A percentile compares a stretch with the other conserved stretches of the same genome.
phyloP scores from a whole-genome alignment of 1,284 basidiomycete species.

The Leccinum subspadiceum region DNA sequence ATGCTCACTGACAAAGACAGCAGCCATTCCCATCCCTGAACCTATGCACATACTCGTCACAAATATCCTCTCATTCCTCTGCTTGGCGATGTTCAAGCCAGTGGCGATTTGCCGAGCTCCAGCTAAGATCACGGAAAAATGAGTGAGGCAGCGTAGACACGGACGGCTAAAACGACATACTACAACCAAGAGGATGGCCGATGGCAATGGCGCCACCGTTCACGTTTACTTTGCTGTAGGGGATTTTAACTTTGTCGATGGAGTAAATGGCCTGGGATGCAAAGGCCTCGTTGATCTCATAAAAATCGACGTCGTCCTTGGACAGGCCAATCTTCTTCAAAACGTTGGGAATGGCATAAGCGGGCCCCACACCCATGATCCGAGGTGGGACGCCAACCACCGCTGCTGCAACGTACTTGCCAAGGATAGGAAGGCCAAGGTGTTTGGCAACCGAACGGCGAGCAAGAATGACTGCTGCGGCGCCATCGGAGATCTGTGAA shows the following conservation, averaged over 20 bases:
- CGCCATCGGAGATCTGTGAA: conserved; percentile 96
- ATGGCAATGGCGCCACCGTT: conserved; percentile 90
- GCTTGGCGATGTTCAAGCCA: conserved; percentile 79
- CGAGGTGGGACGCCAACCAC: conserved; percentile 85
- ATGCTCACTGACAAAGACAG: conserved; percentile 83
- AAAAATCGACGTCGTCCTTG: conserved; percentile 85
- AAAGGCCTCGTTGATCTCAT: conserved; percentile 95
- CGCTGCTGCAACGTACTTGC: conserved; percentile 83
- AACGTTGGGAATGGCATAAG: conserved; percentile 83
- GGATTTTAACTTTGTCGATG: conserved; percentile 73
- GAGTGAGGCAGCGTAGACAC: conserved; percentile 5
- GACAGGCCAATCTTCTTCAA: conserved; percentile 73
- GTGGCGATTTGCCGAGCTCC: conserved; percentile 90
- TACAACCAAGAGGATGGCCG: conserved; percentile 81
- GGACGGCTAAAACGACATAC: conserved; percentile 44
- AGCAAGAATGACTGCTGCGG: conserved; percentile 90
- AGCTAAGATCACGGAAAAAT: conserved; percentile 42
- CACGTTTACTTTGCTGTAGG: conserved; percentile 80
- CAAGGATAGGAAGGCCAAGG: conserved; percentile 87
- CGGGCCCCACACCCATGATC: conserved; percentile 91
- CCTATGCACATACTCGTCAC: conserved; percentile 97
- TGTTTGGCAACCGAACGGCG: conserved; percentile 86
- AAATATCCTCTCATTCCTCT: conserved; percentile 73
- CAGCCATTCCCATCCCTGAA: conserved; percentile 85
- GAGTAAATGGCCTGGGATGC: conserved; percentile 85